Base-by-base conservation (phyloP, 1,284 basidiomycete genomes). In the Caloboletus inedulis region DNA sequence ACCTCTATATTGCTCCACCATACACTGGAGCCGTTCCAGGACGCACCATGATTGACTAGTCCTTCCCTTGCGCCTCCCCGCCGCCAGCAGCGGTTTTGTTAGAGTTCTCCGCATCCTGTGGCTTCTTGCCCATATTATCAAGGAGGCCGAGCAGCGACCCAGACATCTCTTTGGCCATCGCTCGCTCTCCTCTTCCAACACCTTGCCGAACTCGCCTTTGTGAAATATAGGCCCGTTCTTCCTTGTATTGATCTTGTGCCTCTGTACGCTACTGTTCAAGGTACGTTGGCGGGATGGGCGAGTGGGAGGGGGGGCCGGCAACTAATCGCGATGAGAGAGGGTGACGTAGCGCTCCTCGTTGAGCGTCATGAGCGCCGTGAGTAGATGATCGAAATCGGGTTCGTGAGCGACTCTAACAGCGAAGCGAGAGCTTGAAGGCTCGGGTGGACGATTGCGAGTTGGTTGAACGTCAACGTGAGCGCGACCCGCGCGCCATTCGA, bases 151-250 rank as follows among this genome's bases (percentile, higher is more conserved):
- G 70, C 33, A 82, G 50, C 6, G 71, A 75, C 0, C 77, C 79
- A 1, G 73, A 67, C 77, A 81, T 80, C 64, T 81, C 79, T 51
- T 78, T 77, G 62, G 84, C 74, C 77, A 90, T 85, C 47, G 84
- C 81, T 66, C 92, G 81, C 86, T 85, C 63, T 98, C 93, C 59
- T 91, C 88, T 65, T 92, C 84, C 61, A 92, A 74, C 63, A 87
- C 65, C 65, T 80, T 78, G 70, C 94, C 87, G 61, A 98, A 85
- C 58, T 89, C 82, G 42, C 81, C 89, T 64, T 86, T 88, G 71
- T 98, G 88, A 48, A 67, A 96, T 87, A 72, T 94, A 97, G 58
- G 90, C 88, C 66, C 91, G 89, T 69, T 98, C 95, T 57, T 94
- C 88, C 57, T 78, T 73, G 71, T 97, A 98, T 47, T 84, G 81